phyloP scores from a whole-genome alignment of 1,284 basidiomycete genomes.

The Cryptococcus hybrid region DNA sequence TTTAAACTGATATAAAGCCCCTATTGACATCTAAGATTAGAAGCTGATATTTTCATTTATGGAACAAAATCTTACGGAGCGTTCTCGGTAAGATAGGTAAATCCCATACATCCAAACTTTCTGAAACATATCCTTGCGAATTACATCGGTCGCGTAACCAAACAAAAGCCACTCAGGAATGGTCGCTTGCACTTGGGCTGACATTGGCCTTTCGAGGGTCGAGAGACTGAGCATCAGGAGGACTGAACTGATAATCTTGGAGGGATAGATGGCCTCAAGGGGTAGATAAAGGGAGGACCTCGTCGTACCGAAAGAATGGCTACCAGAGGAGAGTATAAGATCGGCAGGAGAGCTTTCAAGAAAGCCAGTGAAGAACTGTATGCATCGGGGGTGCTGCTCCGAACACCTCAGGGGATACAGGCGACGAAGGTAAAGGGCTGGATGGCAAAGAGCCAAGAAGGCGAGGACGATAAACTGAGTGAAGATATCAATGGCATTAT shows the following conservation, averaged over 20 bases:
- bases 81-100: slow-evolving; percentile 70
- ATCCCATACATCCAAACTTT: slow-evolving; percentile 77
- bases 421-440: slow-evolving; percentile 29
- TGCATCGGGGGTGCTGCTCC: slow-evolving; percentile 6
- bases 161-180: slow-evolving; percentile 67
- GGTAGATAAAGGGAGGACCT: slow-evolving; percentile 73
- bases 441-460: slow-evolving; percentile 44
- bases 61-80: slow-evolving; percentile 60
- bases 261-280: slow-evolving; percentile 66
- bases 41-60: not conserved
- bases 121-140: slow-evolving; percentile 69
- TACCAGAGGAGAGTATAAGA: slow-evolving; percentile 54
- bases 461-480: slow-evolving; percentile 56
- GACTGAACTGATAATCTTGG: slow-evolving; percentile 56
- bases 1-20: slow-evolving; percentile 38
- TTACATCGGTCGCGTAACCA: slow-evolving; percentile 77
- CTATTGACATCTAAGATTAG: slow-evolving; percentile 11
- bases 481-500: slow-evolving; percentile 62
- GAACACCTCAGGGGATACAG: slow-evolving; percentile 10
- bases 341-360: slow-evolving; percentile 32
- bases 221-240: slow-evolving; percentile 21
- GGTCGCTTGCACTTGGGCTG: slow-evolving; percentile 51
- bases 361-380: not conserved
- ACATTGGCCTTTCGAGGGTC: slow-evolving; percentile 42
- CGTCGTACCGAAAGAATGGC: slow-evolving; percentile 61